phyloP scores from a whole-genome alignment of 306 rosid genomes.

The Vigna unguiculata region DNA sequence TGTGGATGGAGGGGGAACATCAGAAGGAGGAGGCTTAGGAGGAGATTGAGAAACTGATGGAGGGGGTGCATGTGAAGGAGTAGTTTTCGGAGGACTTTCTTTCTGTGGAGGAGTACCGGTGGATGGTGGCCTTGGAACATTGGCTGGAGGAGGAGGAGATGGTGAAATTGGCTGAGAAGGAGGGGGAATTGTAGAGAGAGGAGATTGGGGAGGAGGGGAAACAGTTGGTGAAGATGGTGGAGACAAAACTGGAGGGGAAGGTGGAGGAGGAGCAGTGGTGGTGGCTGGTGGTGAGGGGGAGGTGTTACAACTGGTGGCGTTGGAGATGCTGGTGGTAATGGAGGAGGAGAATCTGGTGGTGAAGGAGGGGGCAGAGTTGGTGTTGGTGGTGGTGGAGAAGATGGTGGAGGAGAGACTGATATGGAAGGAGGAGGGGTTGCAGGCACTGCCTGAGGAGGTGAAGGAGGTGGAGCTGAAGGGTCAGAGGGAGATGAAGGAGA shows the following conservation, averaged over 20 bases:
- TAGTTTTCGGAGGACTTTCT: conserved; percentile 55
- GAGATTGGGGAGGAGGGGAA: conserved; percentile 72
- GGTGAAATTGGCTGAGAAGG: conserved; percentile 52
- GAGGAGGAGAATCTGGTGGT: conserved; percentile 52
- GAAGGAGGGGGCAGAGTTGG: conserved; percentile 49
- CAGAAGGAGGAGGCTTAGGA: conserved; percentile 50
- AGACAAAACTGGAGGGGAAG: conserved; percentile 60
- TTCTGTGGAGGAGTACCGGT: conserved; percentile 55
- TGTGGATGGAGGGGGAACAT: conserved; percentile 49
- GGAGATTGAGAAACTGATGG: conserved; percentile 64
- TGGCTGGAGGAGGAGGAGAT: conserved; percentile 68
- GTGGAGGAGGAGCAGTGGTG: conserved; percentile 56
- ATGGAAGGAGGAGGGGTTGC: conserved; percentile 54
- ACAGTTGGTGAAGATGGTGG: conserved; percentile 64
- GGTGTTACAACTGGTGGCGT: conserved; percentile 52
- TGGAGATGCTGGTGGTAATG: conserved; percentile 51
- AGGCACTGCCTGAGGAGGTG: conserved; percentile 54
- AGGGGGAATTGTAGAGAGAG: conserved; percentile 60
- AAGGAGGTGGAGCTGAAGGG: conserved; percentile 54
- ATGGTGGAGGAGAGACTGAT: conserved; percentile 53
- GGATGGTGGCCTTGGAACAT: conserved; percentile 61
- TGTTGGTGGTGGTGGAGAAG: conserved; percentile 34
- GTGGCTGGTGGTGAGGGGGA: conserved; percentile 48
- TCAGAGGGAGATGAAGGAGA: conserved; percentile 54
- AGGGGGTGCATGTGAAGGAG: conserved; percentile 58